These are phyloP conservation scores for Panaeolus cyanescens DNA, from an alignment of 768 basidiomycete species.

Conservation along the genomic window DNA sequence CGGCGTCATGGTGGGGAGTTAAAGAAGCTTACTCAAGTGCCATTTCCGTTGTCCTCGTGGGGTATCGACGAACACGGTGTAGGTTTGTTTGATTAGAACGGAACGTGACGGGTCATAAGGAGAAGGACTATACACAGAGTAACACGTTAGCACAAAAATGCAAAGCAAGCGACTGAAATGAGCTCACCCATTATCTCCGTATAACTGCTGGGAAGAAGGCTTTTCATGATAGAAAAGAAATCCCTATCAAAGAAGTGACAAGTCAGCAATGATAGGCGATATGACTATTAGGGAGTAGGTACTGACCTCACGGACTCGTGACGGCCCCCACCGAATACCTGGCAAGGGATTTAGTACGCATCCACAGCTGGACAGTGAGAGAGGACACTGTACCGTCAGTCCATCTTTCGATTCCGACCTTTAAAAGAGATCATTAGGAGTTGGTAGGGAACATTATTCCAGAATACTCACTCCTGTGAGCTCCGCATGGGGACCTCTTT, in stretches of 20 bases:
- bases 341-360: conserved; percentile 6
- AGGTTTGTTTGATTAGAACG: conserved; percentile 76
- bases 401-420: conserved; percentile 85
- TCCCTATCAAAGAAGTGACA: conserved; percentile 44
- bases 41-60: conserved; percentile 72
- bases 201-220: conserved; percentile 50
- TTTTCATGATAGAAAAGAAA: conserved; percentile 84
- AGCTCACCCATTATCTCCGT: conserved; percentile 46
- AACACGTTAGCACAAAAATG: not conserved
- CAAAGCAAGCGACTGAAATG: conserved; percentile 17
- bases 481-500: conserved; percentile 72
- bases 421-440: conserved; percentile 11
- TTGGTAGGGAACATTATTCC: not conserved
- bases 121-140: conserved; percentile 20
- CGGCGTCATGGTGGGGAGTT: not conserved
- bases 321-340: conserved; percentile 79
- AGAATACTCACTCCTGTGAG: conserved; percentile 61
- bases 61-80: conserved; percentile 76
- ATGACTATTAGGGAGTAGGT: not conserved
- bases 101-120: conserved; percentile 36
- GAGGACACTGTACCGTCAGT: conserved; percentile 55
- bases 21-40: conserved; percentile 65
- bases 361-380: not conserved
- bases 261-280: conserved; percentile 4
- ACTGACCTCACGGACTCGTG: conserved; percentile 72